phyloP scores from a whole-genome alignment of 257 asterid species.

The Rubia yunnanensis region DNA sequence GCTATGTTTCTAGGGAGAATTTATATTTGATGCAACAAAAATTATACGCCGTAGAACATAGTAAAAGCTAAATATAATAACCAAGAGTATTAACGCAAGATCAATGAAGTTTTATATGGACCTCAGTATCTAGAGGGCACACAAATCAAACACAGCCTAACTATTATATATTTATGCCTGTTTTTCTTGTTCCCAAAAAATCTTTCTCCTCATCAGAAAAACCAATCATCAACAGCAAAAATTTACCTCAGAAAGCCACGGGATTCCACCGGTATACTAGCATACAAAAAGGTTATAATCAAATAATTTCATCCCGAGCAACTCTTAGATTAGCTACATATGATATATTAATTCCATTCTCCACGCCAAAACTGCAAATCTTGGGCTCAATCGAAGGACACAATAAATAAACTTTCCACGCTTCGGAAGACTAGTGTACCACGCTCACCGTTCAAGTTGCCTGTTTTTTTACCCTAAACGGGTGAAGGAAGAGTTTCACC shows the following conservation, averaged over 20 bases:
- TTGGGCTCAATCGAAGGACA: slow-evolving; percentile 10
- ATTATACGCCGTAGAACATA: too few relatives aligned
- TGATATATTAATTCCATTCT: slow-evolving; percentile 13
- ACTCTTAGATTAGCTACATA: slow-evolving; percentile 17
- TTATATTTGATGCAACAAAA: too few relatives aligned
- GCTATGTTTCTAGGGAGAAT: too few relatives aligned
- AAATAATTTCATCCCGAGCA: neutral
- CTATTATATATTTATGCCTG: neutral
- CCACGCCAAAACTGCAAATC: slow-evolving; percentile 27
- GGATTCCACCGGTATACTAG: neutral
- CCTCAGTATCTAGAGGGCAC: neutral
- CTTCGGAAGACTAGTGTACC: neutral
- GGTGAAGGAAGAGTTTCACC: slow-evolving; percentile 16
- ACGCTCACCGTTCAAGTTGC: slow-evolving; percentile 1
- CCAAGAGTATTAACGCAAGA: neutral
- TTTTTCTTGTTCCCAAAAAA: neutral
- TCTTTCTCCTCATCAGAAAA: slow-evolving; percentile 2
- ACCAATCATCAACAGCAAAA: slow-evolving; percentile 3
- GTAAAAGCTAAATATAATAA: neutral
- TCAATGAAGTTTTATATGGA: neutral
- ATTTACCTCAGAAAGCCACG: slow-evolving; percentile 9
- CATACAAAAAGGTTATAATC: slow-evolving; percentile 3
- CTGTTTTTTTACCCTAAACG: slow-evolving; percentile 4
- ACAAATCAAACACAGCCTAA: slow-evolving; percentile 4
- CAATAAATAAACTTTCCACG: slow-evolving; percentile 12